Conservation (phyloP, 2,329 filamentous ascomycete genomes). For the Trichoderma lentiforme region DNA sequence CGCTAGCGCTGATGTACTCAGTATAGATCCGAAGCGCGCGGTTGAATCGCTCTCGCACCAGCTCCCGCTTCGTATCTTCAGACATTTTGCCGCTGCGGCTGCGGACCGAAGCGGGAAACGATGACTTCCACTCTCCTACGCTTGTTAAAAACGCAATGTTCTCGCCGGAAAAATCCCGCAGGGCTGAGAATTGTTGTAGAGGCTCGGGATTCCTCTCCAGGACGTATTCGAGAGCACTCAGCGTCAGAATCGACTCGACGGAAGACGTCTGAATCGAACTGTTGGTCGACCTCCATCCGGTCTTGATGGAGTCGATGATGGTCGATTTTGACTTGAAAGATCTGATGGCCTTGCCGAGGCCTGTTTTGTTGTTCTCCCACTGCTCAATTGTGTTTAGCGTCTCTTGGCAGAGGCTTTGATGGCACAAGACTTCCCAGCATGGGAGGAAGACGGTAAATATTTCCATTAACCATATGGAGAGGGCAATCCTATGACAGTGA, state of each 20-base stretch:
- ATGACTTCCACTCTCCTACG: conserved; percentile 40
- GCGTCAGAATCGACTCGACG: conserved; percentile 50
- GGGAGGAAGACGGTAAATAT: conserved; percentile 61
- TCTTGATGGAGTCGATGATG: conserved; percentile 28
- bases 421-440: conserved; percentile 53
- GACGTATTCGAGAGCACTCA: conserved; percentile 60
- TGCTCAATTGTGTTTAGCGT: conserved; percentile 43
- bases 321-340: conserved; percentile 24
- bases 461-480: conserved; percentile 59
- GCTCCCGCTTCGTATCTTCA: conserved; percentile 27
- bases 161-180: conserved; percentile 42
- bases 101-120: conserved; percentile 27
- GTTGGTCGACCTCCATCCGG: conserved; percentile 33
- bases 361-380: conserved; percentile 41
- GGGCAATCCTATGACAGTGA: conserved; percentile 32
- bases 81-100: conserved; percentile 19
- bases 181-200: conserved; percentile 61
- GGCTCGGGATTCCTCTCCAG: conserved; percentile 57
- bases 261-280: conserved; percentile 27
- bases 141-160: background rate
- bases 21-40: conserved; percentile 59
- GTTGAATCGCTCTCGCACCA: conserved; percentile 50
- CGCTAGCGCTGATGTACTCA: conserved; percentile 55
- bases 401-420: conserved; percentile 39
- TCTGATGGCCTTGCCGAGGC: conserved; percentile 21